Conservation (phyloP, 176 grass and related monocot species). For the Paspalum vaginatum region DNA sequence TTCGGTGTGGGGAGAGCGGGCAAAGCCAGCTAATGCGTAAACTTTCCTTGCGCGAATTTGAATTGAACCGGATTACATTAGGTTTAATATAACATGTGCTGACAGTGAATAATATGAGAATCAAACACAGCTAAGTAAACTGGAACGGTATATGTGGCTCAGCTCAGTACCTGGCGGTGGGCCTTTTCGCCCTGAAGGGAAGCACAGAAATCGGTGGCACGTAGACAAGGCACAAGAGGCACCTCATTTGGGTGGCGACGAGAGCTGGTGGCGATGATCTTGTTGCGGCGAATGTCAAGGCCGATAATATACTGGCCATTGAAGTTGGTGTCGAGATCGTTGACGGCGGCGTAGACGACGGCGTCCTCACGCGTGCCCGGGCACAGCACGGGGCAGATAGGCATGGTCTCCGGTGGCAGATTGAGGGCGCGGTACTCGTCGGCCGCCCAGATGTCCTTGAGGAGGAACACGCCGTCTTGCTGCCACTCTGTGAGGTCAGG, state of each 20-base stretch:
- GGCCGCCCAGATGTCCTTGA: neutral
- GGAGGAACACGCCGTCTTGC: neutral
- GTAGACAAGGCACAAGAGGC: neutral
- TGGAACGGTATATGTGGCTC: too few relatives aligned
- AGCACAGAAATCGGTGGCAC: slow-evolving; percentile 3
- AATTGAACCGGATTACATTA: too few relatives aligned
- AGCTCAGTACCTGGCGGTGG: neutral
- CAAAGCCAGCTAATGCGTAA: too few relatives aligned
- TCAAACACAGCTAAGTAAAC: too few relatives aligned
- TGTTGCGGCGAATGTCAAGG: neutral
- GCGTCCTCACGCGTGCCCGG: too few relatives aligned
- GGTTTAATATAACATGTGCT: too few relatives aligned
- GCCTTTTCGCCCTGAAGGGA: neutral
- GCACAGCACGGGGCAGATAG: neutral
- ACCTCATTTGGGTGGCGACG: neutral
- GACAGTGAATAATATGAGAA: too few relatives aligned
- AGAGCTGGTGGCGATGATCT: neutral
- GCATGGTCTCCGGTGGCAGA: neutral
- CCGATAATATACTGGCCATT: neutral
- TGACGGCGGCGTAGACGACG: neutral
- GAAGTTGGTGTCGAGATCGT: neutral
- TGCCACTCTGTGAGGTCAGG: neutral
- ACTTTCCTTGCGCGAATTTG: too few relatives aligned
- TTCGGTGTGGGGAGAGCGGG: too few relatives aligned
- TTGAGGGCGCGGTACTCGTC: neutral